Conservation (phyloP, 306 rosid species). For the Morella rubra region DNA sequence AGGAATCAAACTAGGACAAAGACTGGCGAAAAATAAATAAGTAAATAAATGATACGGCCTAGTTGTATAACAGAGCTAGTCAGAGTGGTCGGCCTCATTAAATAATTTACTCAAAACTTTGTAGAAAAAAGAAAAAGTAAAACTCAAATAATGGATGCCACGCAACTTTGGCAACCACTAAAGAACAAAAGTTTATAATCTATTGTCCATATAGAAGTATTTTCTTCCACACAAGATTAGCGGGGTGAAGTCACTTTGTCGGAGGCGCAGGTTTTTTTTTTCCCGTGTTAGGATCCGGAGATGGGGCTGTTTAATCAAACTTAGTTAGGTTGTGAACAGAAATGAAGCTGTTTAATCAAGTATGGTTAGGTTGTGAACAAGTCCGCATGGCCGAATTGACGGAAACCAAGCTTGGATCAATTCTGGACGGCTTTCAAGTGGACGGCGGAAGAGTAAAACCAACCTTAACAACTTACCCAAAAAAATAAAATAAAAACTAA, state of each 20-base stretch:
- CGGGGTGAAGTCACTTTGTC: too few relatives aligned
- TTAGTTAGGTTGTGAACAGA: too few relatives aligned
- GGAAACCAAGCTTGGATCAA: not conserved
- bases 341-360: too few relatives aligned
- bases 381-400: too few relatives aligned
- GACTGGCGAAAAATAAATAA: too few relatives aligned
- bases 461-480: conserved; percentile 43
- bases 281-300: too few relatives aligned
- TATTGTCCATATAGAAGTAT: too few relatives aligned
- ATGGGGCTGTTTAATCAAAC: too few relatives aligned
- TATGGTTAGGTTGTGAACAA: too few relatives aligned
- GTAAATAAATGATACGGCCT: not conserved
- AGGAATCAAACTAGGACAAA: not conserved
- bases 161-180: not conserved
- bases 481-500: not conserved
- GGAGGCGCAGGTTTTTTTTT: too few relatives aligned
- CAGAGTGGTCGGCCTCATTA: conserved; percentile 9
- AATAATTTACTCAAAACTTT: not conserved
- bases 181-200: not conserved
- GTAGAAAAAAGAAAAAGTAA: too few relatives aligned
- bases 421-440: not conserved
- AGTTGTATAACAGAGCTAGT: not conserved
- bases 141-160: not conserved
- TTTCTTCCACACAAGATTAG: too few relatives aligned
- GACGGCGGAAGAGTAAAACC: not conserved